phyloP scores from a whole-genome alignment of 164 flowering plant genomes.

The grape (Vitis vinifera) region DNA sequence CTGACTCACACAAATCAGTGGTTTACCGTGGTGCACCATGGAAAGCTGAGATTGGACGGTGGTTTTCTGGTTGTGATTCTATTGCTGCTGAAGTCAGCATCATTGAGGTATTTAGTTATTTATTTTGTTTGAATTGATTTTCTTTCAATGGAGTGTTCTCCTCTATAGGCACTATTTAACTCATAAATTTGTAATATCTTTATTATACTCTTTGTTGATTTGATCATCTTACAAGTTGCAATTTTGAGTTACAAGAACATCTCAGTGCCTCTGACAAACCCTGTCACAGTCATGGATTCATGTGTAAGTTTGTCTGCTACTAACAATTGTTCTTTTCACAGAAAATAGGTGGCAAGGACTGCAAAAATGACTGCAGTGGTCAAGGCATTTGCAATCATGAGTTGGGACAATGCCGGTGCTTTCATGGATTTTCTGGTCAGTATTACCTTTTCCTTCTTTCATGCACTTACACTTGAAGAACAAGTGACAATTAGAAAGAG shows the following conservation, averaged over 20 bases:
- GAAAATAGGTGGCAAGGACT: conserved; percentile 70
- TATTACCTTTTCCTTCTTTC: conserved; percentile 8
- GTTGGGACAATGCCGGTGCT: conserved; percentile 89
- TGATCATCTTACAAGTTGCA: neutral
- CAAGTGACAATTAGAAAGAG: too few relatives aligned
- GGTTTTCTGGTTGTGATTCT: conserved; percentile 85
- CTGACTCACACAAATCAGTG: conserved; percentile 65
- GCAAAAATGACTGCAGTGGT: conserved; percentile 81
- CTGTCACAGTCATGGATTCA: too few relatives aligned
- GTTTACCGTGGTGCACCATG: conserved; percentile 83
- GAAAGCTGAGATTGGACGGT: conserved; percentile 81
- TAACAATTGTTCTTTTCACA: conserved; percentile 27
- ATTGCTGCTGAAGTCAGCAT: conserved; percentile 37
- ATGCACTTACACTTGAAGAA: neutral
- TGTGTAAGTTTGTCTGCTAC: neutral
- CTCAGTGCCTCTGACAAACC: neutral
- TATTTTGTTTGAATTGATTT: neutral
- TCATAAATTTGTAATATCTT: neutral
- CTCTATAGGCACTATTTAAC: neutral
- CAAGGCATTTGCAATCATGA: conserved; percentile 91
- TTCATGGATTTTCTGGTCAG: conserved; percentile 90
- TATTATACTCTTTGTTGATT: neutral
- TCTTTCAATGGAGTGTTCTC: neutral
- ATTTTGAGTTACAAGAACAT: neutral
- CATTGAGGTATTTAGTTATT: conserved; percentile 56